Conservation (phyloP, 2,329 filamentous ascomycete species). For the Diaporthe sp. region DNA sequence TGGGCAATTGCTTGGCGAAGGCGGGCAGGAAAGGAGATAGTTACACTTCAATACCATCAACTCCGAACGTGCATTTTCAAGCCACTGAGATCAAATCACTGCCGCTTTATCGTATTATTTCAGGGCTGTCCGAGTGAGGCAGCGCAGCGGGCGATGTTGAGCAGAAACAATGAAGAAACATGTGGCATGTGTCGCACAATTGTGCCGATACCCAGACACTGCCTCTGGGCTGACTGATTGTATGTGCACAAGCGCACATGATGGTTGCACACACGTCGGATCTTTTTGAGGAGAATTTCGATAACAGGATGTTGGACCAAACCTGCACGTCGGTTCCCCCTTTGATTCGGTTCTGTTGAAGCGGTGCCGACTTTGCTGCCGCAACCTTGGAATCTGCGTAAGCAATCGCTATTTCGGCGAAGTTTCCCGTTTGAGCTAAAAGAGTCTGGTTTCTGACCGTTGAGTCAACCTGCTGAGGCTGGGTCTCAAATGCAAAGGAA, state of each 20-base stretch:
- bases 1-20: neutral
- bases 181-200: neutral
- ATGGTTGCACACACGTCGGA: neutral
- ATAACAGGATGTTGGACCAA: neutral
- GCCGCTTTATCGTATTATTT: too few species aligned
- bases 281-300: neutral
- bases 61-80: neutral
- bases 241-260: neutral
- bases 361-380: neutral
- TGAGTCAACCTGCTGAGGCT: conserved; percentile 8
- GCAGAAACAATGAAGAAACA: neutral
- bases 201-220: neutral
- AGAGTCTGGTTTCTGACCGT: neutral
- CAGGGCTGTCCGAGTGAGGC: neutral
- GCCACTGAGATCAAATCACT: neutral
- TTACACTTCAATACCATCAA: neutral
- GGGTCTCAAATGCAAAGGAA: neutral
- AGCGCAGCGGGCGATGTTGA: neutral
- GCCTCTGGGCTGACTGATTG: neutral
- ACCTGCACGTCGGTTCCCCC: neutral
- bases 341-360: neutral
- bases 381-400: neutral
- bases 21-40: neutral
- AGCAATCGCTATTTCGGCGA: neutral
- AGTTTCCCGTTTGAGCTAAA: neutral